Percentiles rank a stretch among this genome's conserved stretches.
Conservation (phyloP, 75 land plant genomes). For the Larix kaempferi region DNA sequence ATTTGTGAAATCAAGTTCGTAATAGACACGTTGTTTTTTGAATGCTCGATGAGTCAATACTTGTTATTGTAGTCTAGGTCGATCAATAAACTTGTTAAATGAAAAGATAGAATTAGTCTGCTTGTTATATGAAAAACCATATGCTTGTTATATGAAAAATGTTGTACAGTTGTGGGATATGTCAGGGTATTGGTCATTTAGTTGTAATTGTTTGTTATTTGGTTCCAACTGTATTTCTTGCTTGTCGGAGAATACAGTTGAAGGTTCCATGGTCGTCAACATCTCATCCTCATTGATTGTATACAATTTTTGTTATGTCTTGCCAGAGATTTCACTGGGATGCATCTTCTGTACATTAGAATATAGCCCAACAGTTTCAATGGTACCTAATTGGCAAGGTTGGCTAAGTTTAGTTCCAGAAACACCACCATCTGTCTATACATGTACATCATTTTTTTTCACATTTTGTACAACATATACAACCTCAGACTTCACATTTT, state of each 20-base stretch:
- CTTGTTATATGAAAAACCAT: too few species aligned
- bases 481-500: not conserved
- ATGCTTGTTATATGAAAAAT: too few species aligned
- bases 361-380: not conserved
- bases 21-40: too few species aligned
- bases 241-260: not conserved
- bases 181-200: not conserved
- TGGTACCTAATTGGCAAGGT: not conserved
- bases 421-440: not conserved
- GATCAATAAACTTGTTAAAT: too few species aligned
- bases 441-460: constrained; percentile 1
- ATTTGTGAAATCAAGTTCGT: too few species aligned
- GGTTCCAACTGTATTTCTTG: not conserved
- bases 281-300: constrained; percentile 1
- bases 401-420: not conserved
- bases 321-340: not conserved
- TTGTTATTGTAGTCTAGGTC: too few species aligned
- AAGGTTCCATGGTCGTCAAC: not conserved
- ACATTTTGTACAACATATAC: not conserved
- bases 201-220: not conserved
- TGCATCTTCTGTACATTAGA: constrained; percentile 1
- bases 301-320: not conserved
- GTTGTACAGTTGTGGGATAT: too few species aligned
- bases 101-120: too few species aligned
- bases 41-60: too few species aligned